Percentiles rank a stretch among this genome's conserved stretches.
phyloP scores from a whole-genome alignment of 257 asterid species.

The Salvia hispanica region DNA sequence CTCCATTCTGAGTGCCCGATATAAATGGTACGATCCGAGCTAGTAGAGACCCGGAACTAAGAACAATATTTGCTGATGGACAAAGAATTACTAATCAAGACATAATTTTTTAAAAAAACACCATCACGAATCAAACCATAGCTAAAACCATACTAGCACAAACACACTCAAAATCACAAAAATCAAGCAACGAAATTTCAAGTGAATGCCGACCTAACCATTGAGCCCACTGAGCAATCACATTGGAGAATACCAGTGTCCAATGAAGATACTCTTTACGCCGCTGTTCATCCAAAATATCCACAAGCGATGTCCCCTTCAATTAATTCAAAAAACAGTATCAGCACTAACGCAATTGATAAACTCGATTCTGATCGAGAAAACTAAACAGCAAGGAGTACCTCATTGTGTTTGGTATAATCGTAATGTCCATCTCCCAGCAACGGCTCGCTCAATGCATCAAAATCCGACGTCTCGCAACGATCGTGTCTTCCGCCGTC shows the following conservation, averaged over 20 bases:
- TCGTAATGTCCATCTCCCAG: constrained; percentile 50
- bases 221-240: constrained; percentile 96
- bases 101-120: constrained; percentile 8
- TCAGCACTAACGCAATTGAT: constrained; percentile 1
- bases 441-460: constrained; percentile 77
- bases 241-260: constrained; percentile 68
- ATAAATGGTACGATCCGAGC: constrained; percentile 78
- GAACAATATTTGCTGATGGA: constrained; percentile 69
- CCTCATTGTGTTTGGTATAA: constrained; percentile 48
- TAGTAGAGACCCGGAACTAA: constrained; percentile 77
- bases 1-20: constrained; percentile 49
- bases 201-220: constrained; percentile 71
- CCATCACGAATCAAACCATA: constrained; percentile 23
- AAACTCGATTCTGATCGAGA: neutral
- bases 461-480: constrained; percentile 47
- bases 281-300: constrained; percentile 67
- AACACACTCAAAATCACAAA: constrained; percentile 14
- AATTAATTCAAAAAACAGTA: neutral
- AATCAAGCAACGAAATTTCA: constrained; percentile 18
- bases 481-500: constrained; percentile 63
- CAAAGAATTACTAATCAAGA: constrained; percentile 17
- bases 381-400: constrained; percentile 19
- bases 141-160: neutral
- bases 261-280: constrained; percentile 68
- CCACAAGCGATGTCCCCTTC: constrained; percentile 52